These are phyloP conservation scores for Paradendryphiella salina DNA, from an alignment of 2,329 filamentous ascomycete genomes.

Conservation along the genomic window DNA sequence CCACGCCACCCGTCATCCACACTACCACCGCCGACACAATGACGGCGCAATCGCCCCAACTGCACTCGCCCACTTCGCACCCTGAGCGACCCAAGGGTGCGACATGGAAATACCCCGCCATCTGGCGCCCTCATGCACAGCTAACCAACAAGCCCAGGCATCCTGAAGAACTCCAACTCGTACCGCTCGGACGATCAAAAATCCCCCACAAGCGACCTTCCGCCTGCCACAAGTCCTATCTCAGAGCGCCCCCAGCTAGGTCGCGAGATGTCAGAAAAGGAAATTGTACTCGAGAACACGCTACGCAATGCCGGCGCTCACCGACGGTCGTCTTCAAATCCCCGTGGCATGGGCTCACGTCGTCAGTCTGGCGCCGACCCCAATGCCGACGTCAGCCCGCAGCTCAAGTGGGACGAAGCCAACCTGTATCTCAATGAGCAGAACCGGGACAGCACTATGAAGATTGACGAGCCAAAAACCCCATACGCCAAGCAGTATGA, in stretches of 20 bases:
- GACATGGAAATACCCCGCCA: conserved; percentile 5
- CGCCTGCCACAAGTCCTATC: conserved; percentile 40
- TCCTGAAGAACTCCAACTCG: conserved; percentile 83
- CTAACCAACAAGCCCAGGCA: conserved; percentile 62
- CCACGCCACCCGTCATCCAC: too few relatives aligned
- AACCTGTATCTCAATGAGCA: conserved; percentile 97
- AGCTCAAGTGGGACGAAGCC: conserved; percentile 97
- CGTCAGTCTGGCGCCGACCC: conserved; percentile 65
- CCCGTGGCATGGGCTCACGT: conserved; percentile 68
- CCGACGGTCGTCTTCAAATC: conserved; percentile 77
- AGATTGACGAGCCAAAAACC: conserved; percentile 98
- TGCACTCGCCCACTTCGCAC: conserved; percentile 43
- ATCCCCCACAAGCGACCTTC: conserved; percentile 51
- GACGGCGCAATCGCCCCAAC: conserved; percentile 42
- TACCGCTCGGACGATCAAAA: conserved; percentile 58
- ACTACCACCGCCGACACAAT: conserved; percentile 24
- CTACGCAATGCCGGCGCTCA: conserved; percentile 89
- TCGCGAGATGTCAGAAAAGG: conserved; percentile 70
- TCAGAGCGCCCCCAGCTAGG: conserved; percentile 49
- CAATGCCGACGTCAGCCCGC: conserved; percentile 65
- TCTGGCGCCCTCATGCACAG: neutral
- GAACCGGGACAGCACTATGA: conserved; percentile 94
- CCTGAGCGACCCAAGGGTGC: conserved; percentile 52
- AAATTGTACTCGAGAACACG: conserved; percentile 91
- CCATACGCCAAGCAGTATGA: conserved; percentile 94